phyloP scores from a whole-genome alignment of 441 rosid species.

The Gossypium aridum region DNA sequence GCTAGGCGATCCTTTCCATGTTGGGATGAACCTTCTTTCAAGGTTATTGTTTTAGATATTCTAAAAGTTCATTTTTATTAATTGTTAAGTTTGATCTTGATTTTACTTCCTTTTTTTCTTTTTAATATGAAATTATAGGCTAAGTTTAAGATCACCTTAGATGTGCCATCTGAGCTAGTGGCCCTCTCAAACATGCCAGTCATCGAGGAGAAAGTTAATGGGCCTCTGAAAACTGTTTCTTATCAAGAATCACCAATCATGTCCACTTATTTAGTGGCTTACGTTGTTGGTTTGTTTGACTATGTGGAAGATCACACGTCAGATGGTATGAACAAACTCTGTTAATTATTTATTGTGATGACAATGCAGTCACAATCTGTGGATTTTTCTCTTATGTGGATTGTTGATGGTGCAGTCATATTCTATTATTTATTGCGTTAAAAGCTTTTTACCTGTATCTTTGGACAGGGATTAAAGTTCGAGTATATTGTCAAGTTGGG shows the following conservation, averaged over 20 bases:
- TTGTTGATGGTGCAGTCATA: not conserved
- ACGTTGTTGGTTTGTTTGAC: conserved; percentile 88
- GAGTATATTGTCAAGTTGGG: conserved; percentile 90
- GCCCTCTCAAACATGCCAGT: conserved; percentile 95
- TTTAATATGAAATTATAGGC: conserved; percentile 40
- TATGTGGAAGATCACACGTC: conserved; percentile 84
- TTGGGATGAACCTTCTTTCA: conserved; percentile 98
- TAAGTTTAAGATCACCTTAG: conserved; percentile 78
- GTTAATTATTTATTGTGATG: not conserved
- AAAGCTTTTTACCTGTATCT: conserved; percentile 13
- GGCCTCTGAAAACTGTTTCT: conserved; percentile 52
- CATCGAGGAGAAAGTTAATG: conserved; percentile 65
- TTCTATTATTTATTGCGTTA: not conserved
- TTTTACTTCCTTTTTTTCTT: not conserved
- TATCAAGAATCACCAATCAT: conserved; percentile 89
- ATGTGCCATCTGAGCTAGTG: conserved; percentile 71
- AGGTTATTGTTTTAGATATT: conserved; percentile 35
- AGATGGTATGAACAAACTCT: conserved; percentile 50
- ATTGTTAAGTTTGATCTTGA: not conserved
- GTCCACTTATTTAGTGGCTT: conserved; percentile 95
- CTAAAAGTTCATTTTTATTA: not conserved
- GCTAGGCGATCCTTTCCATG: conserved; percentile 96
- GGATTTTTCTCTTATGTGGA: not conserved
- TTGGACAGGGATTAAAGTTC: conserved; percentile 63
- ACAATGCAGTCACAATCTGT: not conserved